Conservation (phyloP, 495 filamentous ascomycete genomes). For the Hyaloscypha bicolor region DNA sequence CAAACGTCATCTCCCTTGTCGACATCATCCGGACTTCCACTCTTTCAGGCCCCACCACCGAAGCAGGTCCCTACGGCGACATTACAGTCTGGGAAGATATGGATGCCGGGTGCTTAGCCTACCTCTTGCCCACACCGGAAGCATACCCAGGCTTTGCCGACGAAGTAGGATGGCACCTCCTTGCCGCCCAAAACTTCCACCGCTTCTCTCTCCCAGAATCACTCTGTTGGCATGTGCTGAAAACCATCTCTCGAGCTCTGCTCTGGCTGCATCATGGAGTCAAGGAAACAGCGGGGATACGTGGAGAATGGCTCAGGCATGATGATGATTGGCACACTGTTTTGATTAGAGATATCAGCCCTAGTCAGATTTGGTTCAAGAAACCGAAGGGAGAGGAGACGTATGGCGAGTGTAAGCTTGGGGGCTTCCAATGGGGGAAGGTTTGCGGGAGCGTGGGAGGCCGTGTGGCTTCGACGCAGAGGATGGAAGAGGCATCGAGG, state of each 20-base stretch:
- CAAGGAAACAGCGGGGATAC: constrained; percentile 28
- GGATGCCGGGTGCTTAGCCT: constrained; percentile 27
- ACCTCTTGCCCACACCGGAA: constrained; percentile 21
- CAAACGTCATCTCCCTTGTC: constrained; percentile 31
- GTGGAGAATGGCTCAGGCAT: constrained; percentile 21
- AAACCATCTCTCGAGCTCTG: constrained; percentile 21
- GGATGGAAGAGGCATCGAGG: constrained; percentile 6
- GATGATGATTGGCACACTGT: constrained; percentile 47
- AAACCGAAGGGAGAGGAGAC: constrained; percentile 46
- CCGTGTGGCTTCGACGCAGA: constrained; percentile 9
- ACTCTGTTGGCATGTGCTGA: constrained; percentile 33
- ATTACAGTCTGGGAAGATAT: constrained; percentile 33
- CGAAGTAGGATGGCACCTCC: constrained; percentile 13
- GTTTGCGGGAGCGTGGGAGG: constrained; percentile 37
- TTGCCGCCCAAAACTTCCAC: constrained; percentile 23
- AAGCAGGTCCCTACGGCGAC: constrained; percentile 13
- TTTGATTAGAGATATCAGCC: constrained; percentile 44
- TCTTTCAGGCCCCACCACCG: neutral
- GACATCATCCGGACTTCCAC: constrained; percentile 19
- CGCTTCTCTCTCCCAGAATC: constrained; percentile 31
- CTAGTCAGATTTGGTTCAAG: constrained; percentile 47
- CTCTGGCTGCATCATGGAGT: constrained; percentile 32
- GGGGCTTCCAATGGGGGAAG: constrained; percentile 40
- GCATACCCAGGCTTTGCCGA: constrained; percentile 13
- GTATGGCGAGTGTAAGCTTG: constrained; percentile 51